Base-by-base conservation (phyloP, 257 asterid species). In the Solanum pinnatisectum region DNA sequence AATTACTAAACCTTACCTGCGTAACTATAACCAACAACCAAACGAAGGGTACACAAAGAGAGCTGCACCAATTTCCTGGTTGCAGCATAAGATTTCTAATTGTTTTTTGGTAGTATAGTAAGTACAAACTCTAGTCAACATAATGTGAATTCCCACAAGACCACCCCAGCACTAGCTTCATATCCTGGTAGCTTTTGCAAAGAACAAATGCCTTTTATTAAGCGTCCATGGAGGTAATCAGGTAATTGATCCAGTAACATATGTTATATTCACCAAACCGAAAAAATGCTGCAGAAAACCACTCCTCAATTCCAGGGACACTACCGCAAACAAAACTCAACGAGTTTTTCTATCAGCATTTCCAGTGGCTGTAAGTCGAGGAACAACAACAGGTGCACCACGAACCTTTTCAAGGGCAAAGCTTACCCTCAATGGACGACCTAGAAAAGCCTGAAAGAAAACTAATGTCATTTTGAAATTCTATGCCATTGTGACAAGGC, bases 371-470 rank as follows among this genome's bases (percentile, higher is more conserved):
- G 83, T 77, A 85, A 90, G 87, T 27, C 94, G 93, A 78, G 94
- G 94, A 86, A 92, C 92, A 5, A 92, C 93, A 67, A 91, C 89
- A 84, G 92, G 93, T 67, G 90, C 90, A 87, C 94, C 92, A 20
- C 93, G 93, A 18, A 90, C 93, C 90, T 91, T 91, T 37, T 92
- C 94, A 84, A 91, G 89, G 37, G 93, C 92, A 71, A 87, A 92
- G 76, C 90, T 90, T 81, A 91, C 89, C 88, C 94, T 90, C 89
- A 92, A 84, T n/a, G 94, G 93, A 20, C 91, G 92, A 76, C 94
- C 94, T 65, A 91, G 90, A 88, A 87, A 89, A 71, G 93, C 93
- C 94, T 91, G 91, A 44, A 76, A 79, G 70, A 36, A 65, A 88
- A 78, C 10, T 72, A 73, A 35, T 32, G 20, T 16, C 82, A 23